Conservation (phyloP, 768 basidiomycete species). For the Floccularia luteovirens region DNA sequence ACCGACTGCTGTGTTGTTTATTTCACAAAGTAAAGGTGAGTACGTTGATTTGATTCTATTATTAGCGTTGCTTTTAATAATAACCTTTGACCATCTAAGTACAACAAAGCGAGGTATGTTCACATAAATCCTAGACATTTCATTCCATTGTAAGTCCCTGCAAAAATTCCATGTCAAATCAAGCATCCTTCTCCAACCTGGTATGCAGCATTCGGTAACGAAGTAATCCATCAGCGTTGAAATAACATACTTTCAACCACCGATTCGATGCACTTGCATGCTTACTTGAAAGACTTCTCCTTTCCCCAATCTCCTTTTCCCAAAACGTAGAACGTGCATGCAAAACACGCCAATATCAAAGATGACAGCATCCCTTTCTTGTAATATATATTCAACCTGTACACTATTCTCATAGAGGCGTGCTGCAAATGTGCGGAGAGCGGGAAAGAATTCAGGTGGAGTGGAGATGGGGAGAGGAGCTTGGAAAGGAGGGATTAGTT, state of each 20-base stretch:
- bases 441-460: constrained; percentile 49
- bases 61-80: too few relatives aligned
- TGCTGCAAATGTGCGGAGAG: constrained; percentile 52
- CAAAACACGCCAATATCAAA: constrained; percentile 87
- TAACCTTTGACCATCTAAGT: too few relatives aligned
- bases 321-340: constrained; percentile 83
- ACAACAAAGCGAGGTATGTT: too few relatives aligned
- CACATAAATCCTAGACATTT: too few relatives aligned
- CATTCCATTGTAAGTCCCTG: too few relatives aligned
- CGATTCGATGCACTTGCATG: constrained; percentile 41
- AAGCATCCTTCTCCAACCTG: too few relatives aligned
- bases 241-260: constrained; percentile 89
- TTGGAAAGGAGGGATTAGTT: constrained; percentile 95
- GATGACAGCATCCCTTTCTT: constrained; percentile 81
- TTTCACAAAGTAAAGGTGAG: too few relatives aligned
- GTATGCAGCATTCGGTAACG: too few relatives aligned
- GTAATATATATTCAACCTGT: constrained; percentile 56
- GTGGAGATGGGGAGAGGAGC: constrained; percentile 60
- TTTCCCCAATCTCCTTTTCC: constrained; percentile 22
- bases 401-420: constrained; percentile 45
- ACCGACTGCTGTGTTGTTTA: too few relatives aligned
- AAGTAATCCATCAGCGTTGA: constrained; percentile 58
- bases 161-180: too few relatives aligned
- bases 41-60: too few relatives aligned
- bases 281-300: too few relatives aligned